Evolutionary conservation across 768 basidiomycete genomes (phyloP).

Genomic region (Cubamyces sp.): DNA sequence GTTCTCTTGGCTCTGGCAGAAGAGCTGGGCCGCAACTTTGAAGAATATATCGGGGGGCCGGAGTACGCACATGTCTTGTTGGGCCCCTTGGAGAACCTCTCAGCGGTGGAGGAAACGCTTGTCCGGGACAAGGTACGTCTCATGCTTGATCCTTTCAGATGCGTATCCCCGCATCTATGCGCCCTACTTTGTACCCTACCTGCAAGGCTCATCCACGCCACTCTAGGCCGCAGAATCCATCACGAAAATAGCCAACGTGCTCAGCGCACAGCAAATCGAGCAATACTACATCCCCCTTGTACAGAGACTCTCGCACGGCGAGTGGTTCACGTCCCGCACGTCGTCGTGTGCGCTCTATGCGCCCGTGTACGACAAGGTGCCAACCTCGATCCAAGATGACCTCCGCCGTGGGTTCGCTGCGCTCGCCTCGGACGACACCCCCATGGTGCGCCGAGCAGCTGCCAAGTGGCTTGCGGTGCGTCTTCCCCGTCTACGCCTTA

Average conservation of each 20-base stretch:
- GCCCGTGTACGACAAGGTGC: slow-evolving; percentile 83
- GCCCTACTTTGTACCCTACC: not conserved
- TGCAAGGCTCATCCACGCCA: not conserved
- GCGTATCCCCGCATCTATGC: not conserved
- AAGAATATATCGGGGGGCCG: slow-evolving; percentile 92
- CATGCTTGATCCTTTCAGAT: not conserved
- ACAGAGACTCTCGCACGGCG: slow-evolving; percentile 86
- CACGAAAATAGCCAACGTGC: slow-evolving; percentile 79
- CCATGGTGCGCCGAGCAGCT: slow-evolving; percentile 96
- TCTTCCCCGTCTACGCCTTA: slow-evolving; percentile 29
- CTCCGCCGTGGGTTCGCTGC: slow-evolving; percentile 82
- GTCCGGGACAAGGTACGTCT: slow-evolving; percentile 90
- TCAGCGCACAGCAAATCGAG: slow-evolving; percentile 82
- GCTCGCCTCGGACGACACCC: slow-evolving; percentile 92
- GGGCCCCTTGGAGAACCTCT: slow-evolving; percentile 92
- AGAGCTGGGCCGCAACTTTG: slow-evolving; percentile 89
- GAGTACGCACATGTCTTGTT: slow-evolving; percentile 86
- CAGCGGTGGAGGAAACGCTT: slow-evolving; percentile 95
- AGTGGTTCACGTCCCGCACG: slow-evolving; percentile 99
- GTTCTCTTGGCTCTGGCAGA: slow-evolving; percentile 95
- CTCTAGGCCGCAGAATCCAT: slow-evolving; percentile 94
- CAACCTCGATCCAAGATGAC: slow-evolving; percentile 78
- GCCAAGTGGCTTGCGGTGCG: slow-evolving; percentile 95
- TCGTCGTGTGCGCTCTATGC: slow-evolving; percentile 94
- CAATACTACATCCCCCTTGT: slow-evolving; percentile 90